These are phyloP conservation scores for Cymodocea nodosa DNA, from an alignment of 116 monocot species.

Conservation along the genomic window DNA sequence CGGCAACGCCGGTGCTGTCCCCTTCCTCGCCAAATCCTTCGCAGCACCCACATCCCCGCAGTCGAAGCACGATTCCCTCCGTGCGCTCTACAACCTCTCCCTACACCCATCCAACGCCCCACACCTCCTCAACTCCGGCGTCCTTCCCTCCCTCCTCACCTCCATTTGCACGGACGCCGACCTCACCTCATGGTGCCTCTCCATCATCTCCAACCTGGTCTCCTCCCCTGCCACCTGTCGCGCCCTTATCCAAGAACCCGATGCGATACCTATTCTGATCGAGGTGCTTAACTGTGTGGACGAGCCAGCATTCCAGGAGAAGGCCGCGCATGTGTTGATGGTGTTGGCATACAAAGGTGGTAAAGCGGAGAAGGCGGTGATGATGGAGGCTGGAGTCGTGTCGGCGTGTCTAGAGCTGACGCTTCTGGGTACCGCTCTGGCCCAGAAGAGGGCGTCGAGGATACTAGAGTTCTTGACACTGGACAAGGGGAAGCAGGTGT, in stretches of 20 bases:
- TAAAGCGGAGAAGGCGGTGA: conserved; percentile 27
- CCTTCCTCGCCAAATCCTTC: conserved; percentile 40
- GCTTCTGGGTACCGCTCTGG: conserved; percentile 51
- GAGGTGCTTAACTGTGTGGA: conserved; percentile 69
- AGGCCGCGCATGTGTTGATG: conserved; percentile 66
- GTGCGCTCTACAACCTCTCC: conserved; percentile 75
- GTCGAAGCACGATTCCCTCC: conserved; percentile 47
- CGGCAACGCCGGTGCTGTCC: conserved; percentile 52
- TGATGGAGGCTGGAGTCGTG: conserved; percentile 48
- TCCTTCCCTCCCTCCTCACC: conserved; percentile 24
- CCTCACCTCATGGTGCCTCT: conserved; percentile 30
- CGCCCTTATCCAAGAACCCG: conserved; percentile 22
- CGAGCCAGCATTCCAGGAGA: conserved; percentile 64
- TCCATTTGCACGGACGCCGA: conserved; percentile 32
- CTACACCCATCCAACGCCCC: conserved; percentile 28
- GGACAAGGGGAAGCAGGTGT: conserved; percentile 54
- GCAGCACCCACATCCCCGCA: conserved; percentile 10
- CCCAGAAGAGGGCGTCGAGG: conserved; percentile 72
- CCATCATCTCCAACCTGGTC: conserved; percentile 50
- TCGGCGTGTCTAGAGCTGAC: conserved; percentile 66
- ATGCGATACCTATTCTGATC: conserved; percentile 34
- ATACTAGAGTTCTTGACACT: conserved; percentile 41
- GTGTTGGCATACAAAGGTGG: conserved; percentile 49
- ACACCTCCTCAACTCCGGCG: conserved; percentile 34
- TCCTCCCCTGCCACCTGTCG: conserved; percentile 33